Conservation (phyloP, 495 filamentous ascomycete species). For the Penicillium atrosanguineum region DNA sequence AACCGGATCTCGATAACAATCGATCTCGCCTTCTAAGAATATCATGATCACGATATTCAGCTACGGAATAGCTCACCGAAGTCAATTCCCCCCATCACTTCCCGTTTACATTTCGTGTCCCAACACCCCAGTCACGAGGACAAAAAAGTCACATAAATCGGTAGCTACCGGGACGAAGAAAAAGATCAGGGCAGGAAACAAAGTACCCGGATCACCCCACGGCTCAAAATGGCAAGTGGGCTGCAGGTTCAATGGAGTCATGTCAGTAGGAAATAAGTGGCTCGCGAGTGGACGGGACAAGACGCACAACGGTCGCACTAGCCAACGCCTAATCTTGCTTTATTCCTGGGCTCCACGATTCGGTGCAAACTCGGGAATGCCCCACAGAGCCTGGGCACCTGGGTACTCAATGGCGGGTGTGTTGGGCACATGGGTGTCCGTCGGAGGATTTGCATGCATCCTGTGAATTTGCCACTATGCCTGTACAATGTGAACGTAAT, state of each 20-base stretch:
- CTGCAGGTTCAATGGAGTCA: neutral
- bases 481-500: neutral
- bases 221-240: conserved; percentile 7
- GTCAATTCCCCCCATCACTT: neutral
- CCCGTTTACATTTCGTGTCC: conserved; percentile 14
- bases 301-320: conserved; percentile 7
- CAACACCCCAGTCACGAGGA: neutral
- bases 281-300: conserved; percentile 4
- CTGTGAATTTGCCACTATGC: neutral
- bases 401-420: neutral
- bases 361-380: neutral
- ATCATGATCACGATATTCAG: neutral
- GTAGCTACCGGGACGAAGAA: neutral
- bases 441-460: neutral
- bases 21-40: neutral
- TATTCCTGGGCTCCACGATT: neutral
- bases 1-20: neutral
- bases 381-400: neutral
- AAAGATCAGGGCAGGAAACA: conserved; percentile 8
- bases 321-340: neutral
- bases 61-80: conserved; percentile 10
- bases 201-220: conserved; percentile 29
- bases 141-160: neutral
- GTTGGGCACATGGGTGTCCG: neutral
- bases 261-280: conserved; percentile 11